Evolutionary conservation across 306 rosid species (phyloP), one percentile per base, ranked within the genome.

Genomic region (Adenanthera pavonina): DNA sequence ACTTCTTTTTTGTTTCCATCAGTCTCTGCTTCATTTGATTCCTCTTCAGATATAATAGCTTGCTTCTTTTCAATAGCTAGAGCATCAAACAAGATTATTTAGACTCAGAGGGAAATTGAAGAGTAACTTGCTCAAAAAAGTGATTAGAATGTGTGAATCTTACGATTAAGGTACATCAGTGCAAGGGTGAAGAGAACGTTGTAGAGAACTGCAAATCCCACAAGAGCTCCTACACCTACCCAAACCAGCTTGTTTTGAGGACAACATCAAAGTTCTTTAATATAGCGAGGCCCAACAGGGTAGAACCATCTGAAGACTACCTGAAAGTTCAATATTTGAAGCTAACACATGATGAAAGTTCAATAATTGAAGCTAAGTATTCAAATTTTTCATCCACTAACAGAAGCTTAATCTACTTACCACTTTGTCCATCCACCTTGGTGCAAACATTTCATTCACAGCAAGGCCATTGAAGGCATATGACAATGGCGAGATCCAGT

Each of bases 1-100:
- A 93, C 89, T 87, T 95, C 99, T 81, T 93, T 87, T 84, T 89
- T 92, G 77, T 90, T 93, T 80, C 90, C 98, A 86, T 93, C 87
- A 25, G 30, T 67, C 16, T 59, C 97, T 88, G 90, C 83, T 69
- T 93, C 95, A 15, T 69, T 80, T 10, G 92, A 93, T 38, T 75
- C 86, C 84, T 90, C 99, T 74, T 95, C 98, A 14, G 97, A 84
- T 68, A 95, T 86, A 56, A 87, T 86, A 74, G 98, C 94, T 90
- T 93, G 99, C 68, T 91, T 85, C 56, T 84, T 89, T 79, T 90
- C 95, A n/a, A 82, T 77, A 48, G 99, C 98, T 94, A 82, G 51
- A 36, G 69, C 16, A 84, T 76, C 75, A 46, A 83, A 77, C 72
- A 72, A 67, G 73, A 69, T 75, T 60, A 47, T 70, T 51, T 84